phyloP scores from a whole-genome alignment of 108 stramenopile genomes.

The Chaetoceros tenuissimus region DNA sequence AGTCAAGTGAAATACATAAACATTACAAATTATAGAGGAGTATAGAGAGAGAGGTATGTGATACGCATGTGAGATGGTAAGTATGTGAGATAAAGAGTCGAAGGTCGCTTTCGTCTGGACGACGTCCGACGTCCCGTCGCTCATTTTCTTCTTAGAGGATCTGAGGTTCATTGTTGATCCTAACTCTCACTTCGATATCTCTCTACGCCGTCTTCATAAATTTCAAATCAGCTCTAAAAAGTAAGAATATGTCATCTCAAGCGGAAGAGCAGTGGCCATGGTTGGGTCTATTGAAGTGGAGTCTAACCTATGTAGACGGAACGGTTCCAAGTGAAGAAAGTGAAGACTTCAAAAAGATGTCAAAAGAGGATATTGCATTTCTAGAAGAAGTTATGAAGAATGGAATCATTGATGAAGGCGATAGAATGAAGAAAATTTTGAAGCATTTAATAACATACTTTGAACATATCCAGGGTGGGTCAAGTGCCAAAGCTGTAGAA shows the following conservation, averaged over 20 bases:
- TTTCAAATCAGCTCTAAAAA: not conserved
- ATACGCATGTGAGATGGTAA: too few relatives aligned
- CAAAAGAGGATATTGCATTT: slow-evolving; percentile 63
- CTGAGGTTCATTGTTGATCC: too few relatives aligned
- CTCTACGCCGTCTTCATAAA: too few relatives aligned
- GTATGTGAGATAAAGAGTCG: too few relatives aligned
- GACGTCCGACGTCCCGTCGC: too few relatives aligned
- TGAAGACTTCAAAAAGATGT: slow-evolving; percentile 32
- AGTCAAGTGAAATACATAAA: too few relatives aligned
- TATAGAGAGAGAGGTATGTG: too few relatives aligned
- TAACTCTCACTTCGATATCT: too few relatives aligned
- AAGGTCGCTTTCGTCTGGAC: too few relatives aligned
- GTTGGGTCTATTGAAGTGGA: slow-evolving; percentile 83
- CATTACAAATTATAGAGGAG: too few relatives aligned
- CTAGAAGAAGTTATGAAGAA: slow-evolving; percentile 79
- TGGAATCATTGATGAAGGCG: slow-evolving; percentile 75
- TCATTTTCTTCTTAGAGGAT: too few relatives aligned
- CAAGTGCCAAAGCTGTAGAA: not conserved
- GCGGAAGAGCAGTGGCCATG: slow-evolving; percentile 35
- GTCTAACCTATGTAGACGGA: slow-evolving; percentile 62
- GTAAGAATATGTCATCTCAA: not conserved
- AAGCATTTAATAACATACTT: slow-evolving; percentile 43
- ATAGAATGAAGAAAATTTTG: slow-evolving; percentile 70
- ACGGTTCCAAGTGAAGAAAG: slow-evolving; percentile 35
- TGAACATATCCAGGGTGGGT: slow-evolving; percentile 29